phyloP scores from a whole-genome alignment of 1,139 yeast species.

The Yamadazyma songkhlaensis region DNA sequence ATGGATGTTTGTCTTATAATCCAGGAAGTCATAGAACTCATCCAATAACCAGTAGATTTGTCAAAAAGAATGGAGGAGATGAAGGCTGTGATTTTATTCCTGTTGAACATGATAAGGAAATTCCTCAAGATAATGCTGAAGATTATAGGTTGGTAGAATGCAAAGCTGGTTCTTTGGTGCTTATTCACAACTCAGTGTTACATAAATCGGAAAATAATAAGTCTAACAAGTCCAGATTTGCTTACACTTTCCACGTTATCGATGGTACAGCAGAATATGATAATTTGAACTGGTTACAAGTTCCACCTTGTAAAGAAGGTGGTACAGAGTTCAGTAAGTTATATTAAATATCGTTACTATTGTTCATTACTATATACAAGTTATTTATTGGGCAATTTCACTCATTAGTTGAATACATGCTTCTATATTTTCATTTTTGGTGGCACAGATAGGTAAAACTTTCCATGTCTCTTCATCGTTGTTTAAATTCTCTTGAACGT shows the following conservation, averaged over 20 bases:
- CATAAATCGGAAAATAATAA: slow-evolving; percentile 68
- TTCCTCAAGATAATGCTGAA: slow-evolving; percentile 22
- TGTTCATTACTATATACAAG: slow-evolving; percentile 1
- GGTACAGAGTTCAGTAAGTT: slow-evolving; percentile 58
- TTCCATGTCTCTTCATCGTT: slow-evolving; percentile 49
- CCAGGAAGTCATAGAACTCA: slow-evolving; percentile 70
- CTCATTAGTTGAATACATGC: slow-evolving; percentile 70
- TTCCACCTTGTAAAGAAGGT: slow-evolving; percentile 59
- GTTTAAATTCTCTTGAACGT: slow-evolving; percentile 27
- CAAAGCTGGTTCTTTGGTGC: slow-evolving; percentile 67
- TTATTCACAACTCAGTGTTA: slow-evolving; percentile 67
- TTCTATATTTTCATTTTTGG: slow-evolving; percentile 67
- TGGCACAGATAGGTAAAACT: slow-evolving; percentile 82
- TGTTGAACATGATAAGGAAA: slow-evolving; percentile 17
- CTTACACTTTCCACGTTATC: slow-evolving; percentile 77
- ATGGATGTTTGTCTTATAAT: slow-evolving; percentile 71
- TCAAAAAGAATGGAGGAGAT: slow-evolving; percentile 44
- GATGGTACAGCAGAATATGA: slow-evolving; percentile 66
- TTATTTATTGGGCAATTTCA: slow-evolving; percentile 38
- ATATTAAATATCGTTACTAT: slow-evolving; percentile 14
- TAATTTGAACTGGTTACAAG: slow-evolving; percentile 69
- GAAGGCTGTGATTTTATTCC: slow-evolving; percentile 53
- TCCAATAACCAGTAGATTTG: slow-evolving; percentile 65
- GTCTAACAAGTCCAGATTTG: slow-evolving; percentile 59
- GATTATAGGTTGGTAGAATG: slow-evolving; percentile 57